Percentiles rank a stretch among this genome's conserved stretches.
Evolutionary conservation across 1,284 basidiomycete species (phyloP).

Genomic region (Sanghuangporus weigelae): DNA sequence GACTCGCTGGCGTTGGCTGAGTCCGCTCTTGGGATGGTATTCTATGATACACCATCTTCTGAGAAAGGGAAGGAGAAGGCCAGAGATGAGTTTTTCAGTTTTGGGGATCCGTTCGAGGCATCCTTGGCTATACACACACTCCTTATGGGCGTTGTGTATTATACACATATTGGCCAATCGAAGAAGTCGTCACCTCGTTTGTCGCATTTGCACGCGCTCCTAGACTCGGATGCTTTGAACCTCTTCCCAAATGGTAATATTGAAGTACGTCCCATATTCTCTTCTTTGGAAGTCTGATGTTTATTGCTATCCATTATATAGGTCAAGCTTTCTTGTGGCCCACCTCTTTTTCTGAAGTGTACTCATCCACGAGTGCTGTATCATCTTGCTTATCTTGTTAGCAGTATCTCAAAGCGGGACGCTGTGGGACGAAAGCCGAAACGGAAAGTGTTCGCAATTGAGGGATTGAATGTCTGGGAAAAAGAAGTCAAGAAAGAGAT

Average conservation of each 20-base stretch:
- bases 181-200: slow-evolving; percentile 42
- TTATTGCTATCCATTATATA: slow-evolving; percentile 18
- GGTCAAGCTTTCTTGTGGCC: slow-evolving; percentile 32
- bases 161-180: slow-evolving; percentile 49
- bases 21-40: slow-evolving; percentile 37
- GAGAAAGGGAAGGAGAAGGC: slow-evolving; percentile 18
- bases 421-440: slow-evolving; percentile 67
- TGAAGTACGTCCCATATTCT: slow-evolving; percentile 32
- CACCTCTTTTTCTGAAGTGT: slow-evolving; percentile 47
- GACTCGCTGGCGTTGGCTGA: slow-evolving; percentile 43
- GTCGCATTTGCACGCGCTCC: slow-evolving; percentile 51
- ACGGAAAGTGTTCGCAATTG: slow-evolving; percentile 58
- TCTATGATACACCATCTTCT: slow-evolving; percentile 20
- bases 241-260: slow-evolving; percentile 45
- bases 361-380: slow-evolving; percentile 65
- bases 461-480: slow-evolving; percentile 52
- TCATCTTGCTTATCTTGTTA: slow-evolving; percentile 59
- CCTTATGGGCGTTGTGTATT: slow-evolving; percentile 51
- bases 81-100: slow-evolving; percentile 28
- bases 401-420: slow-evolving; percentile 61
- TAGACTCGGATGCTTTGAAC: slow-evolving; percentile 52
- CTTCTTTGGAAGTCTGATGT: not conserved
- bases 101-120: slow-evolving; percentile 36
- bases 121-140: slow-evolving; percentile 47
- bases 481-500: slow-evolving; percentile 39